Evolutionary conservation across 805 yeast genomes (phyloP).

Genomic region (Yarrowia sp.): DNA sequence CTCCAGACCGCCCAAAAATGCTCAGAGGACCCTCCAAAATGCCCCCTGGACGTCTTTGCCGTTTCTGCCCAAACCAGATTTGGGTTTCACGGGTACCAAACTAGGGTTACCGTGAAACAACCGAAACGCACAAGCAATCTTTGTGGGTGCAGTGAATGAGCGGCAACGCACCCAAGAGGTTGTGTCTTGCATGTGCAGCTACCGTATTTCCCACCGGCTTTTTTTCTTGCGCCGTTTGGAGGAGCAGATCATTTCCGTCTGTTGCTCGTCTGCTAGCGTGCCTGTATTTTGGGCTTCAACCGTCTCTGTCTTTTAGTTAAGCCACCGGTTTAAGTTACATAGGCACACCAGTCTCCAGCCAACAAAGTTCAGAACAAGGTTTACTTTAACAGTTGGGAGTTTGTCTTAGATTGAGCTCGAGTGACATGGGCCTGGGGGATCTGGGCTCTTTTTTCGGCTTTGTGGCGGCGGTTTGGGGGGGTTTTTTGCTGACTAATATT

Average conservation of each 20-base stretch:
- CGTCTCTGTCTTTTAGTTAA: background rate
- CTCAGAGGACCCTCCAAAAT: no score
- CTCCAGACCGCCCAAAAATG: background rate
- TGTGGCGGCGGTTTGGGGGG: background rate
- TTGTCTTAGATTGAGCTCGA: constrained; percentile 18
- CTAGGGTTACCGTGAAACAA: constrained; percentile 25
- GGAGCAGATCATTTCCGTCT: no score
- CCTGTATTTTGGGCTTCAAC: no score
- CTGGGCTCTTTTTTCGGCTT: no score
- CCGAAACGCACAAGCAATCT: constrained; percentile 21
- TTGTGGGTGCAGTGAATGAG: constrained; percentile 6
- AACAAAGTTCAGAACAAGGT: background rate
- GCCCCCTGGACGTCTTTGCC: constrained; percentile 2
- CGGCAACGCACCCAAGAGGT: constrained; percentile 7
- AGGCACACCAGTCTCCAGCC: background rate
- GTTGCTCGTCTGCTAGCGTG: no score
- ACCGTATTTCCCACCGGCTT: no score
- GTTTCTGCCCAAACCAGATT: background rate
- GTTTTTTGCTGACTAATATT: no score
- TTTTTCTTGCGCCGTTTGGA: no score
- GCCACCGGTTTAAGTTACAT: background rate
- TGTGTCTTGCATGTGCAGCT: constrained; percentile 2
- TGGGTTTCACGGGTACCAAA: constrained; percentile 6
- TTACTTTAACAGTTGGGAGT: constrained; percentile 20
- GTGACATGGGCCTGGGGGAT: background rate